Conservation (phyloP, 2,329 filamentous ascomycete genomes). For the Scedosporium dehoogii region DNA sequence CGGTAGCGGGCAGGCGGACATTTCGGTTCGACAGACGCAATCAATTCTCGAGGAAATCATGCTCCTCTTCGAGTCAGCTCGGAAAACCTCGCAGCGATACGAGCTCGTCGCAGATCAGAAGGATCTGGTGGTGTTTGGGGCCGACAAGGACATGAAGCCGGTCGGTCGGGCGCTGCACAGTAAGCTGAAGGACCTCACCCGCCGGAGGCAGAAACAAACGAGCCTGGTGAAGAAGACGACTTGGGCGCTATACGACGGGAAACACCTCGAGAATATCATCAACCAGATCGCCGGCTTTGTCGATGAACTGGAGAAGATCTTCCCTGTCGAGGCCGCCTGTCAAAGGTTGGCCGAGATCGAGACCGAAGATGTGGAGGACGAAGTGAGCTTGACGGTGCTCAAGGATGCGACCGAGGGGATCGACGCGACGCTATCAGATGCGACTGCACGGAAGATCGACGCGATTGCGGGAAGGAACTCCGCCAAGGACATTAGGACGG, state of each 20-base stretch:
- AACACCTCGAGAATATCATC: slow-evolving; percentile 14
- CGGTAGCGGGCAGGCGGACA: slow-evolving; percentile 6
- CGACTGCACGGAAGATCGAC: neutral
- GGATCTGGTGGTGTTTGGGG: neutral
- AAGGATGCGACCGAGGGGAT: neutral
- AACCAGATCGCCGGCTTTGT: slow-evolving; percentile 9
- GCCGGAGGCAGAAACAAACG: slow-evolving; percentile 11
- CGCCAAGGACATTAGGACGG: neutral
- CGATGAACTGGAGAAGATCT: neutral
- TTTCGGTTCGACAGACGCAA: slow-evolving; percentile 8
- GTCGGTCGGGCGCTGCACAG: neutral
- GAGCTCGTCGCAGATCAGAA: slow-evolving; percentile 8
- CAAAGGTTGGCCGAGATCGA: neutral
- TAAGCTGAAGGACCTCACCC: neutral
- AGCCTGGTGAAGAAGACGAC: slow-evolving; percentile 13
- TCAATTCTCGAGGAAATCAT: slow-evolving; percentile 16
- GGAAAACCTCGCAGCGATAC: slow-evolving; percentile 16
- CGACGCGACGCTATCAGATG: neutral
- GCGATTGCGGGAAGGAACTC: neutral
- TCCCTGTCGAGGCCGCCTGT: neutral
- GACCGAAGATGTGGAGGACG: neutral
- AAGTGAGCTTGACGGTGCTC: neutral
- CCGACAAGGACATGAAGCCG: neutral
- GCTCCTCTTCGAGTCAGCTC: slow-evolving; percentile 14
- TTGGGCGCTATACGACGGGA: slow-evolving; percentile 16